These are phyloP conservation scores for Arabidopsis suecica DNA, from an alignment of 345 rosid species.

Conservation along the genomic window DNA sequence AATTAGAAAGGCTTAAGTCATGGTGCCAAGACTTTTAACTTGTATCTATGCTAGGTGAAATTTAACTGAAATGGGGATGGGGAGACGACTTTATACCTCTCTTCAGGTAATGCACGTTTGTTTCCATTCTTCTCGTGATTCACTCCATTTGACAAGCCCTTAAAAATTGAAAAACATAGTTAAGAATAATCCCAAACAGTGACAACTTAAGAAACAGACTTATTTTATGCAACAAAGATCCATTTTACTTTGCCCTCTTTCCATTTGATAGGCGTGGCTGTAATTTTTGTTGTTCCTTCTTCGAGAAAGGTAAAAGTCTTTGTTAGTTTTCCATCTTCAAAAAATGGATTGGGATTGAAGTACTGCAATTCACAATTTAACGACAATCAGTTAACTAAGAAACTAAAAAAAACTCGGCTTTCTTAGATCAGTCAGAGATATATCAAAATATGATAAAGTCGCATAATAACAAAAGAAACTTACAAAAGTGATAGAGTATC, in stretches of 20 bases:
- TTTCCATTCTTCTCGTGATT: constrained; percentile 86
- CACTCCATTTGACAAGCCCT: constrained; percentile 87
- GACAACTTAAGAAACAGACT: constrained; percentile 10
- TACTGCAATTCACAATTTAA: constrained; percentile 48
- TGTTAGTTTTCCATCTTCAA: constrained; percentile 80
- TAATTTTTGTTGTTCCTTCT: constrained; percentile 76
- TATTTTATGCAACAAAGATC: not conserved
- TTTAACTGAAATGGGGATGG: constrained; percentile 9
- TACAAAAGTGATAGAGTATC: constrained; percentile 87
- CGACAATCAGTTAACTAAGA: constrained; percentile 8
- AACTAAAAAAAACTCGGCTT: constrained; percentile 3
- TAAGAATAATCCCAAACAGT: constrained; percentile 4
- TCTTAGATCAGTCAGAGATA: constrained; percentile 15
- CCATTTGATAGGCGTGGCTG: constrained; percentile 82
- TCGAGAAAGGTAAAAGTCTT: constrained; percentile 83
- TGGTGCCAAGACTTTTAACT: constrained; percentile 16
- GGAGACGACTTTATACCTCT: constrained; percentile 57
- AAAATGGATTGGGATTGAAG: constrained; percentile 77
- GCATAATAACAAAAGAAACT: constrained; percentile 42
- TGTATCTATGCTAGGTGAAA: not conserved
- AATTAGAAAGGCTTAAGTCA: not conserved
- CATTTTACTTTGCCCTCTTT: constrained; percentile 79
- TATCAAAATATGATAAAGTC: not conserved
- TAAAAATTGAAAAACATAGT: constrained; percentile 37
- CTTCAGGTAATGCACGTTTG: constrained; percentile 74